A percentile compares a stretch with the other conserved stretches of the same genome.
Conservation (phyloP, 768 basidiomycete genomes). For the Lactarius tabidus region DNA sequence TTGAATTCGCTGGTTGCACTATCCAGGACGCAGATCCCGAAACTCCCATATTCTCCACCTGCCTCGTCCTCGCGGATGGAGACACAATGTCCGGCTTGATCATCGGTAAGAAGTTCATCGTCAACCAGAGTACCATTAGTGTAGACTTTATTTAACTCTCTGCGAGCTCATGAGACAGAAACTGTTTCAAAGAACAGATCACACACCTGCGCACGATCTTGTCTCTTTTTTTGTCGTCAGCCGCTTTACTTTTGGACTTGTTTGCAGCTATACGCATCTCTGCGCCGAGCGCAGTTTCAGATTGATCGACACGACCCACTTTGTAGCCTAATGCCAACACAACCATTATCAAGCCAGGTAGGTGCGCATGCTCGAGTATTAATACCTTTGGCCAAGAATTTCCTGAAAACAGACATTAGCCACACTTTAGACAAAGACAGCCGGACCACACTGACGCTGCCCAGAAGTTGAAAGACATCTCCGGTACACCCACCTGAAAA, state of each 20-base stretch:
- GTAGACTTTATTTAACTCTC: conserved; percentile 92
- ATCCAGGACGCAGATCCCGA: conserved; percentile 90
- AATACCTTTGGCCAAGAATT: conserved; percentile 76
- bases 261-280: conserved; percentile 89
- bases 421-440: conserved; percentile 3
- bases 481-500: conserved; percentile 86
- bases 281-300: conserved; percentile 93
- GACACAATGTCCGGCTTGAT: conserved; percentile 93
- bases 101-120: conserved; percentile 79
- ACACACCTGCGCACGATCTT: conserved; percentile 83
- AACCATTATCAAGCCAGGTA: background rate
- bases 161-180: conserved; percentile 30
- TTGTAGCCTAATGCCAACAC: conserved; percentile 62
- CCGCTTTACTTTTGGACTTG: conserved; percentile 47
- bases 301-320: conserved; percentile 95
- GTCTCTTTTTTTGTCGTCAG: conserved; percentile 55
- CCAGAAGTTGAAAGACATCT: conserved; percentile 90
- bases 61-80: conserved; percentile 65
- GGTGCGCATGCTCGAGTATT: background rate
- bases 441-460: conserved; percentile 56
- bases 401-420: conserved; percentile 39
- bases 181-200: background rate
- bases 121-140: conserved; percentile 97
- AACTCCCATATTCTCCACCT: conserved; percentile 45
- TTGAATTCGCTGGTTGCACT: conserved; percentile 96